A percentile compares a stretch with the other conserved stretches of the same genome.
Evolutionary conservation across 495 filamentous ascomycete genomes (phyloP).

Genomic region (Bacidia rubella): DNA sequence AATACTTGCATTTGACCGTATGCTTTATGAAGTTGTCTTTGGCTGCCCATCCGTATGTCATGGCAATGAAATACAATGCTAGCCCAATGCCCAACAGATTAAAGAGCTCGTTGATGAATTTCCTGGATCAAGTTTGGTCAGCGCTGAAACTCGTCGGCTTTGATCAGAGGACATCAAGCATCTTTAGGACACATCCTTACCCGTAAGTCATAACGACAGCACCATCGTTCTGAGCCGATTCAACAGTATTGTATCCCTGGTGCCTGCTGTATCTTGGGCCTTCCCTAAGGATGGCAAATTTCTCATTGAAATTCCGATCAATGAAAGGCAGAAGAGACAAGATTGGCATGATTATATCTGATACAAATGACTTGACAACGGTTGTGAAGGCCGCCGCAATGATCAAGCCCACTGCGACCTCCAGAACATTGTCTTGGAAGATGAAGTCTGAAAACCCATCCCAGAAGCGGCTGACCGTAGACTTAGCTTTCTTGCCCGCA

Average conservation of each 20-base stretch:
- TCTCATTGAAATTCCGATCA: constrained; percentile 59
- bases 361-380: constrained; percentile 59
- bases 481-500: constrained; percentile 28
- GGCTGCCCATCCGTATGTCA: constrained; percentile 45
- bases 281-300: constrained; percentile 50
- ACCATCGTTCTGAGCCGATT: constrained; percentile 54
- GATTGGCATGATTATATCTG: constrained; percentile 55
- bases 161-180: not conserved
- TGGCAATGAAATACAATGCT: constrained; percentile 51
- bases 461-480: constrained; percentile 33
- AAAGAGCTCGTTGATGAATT: constrained; percentile 52
- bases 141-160: not conserved
- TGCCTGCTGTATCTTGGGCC: constrained; percentile 36
- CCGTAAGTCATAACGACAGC: constrained; percentile 61
- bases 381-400: constrained; percentile 60
- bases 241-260: constrained; percentile 51
- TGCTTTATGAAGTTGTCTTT: constrained; percentile 59
- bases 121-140: constrained; percentile 27
- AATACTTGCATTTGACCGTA: constrained; percentile 57
- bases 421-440: constrained; percentile 59
- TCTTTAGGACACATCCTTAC: no score
- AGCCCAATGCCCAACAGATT: constrained; percentile 55
- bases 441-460: constrained; percentile 57
- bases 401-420: constrained; percentile 64
- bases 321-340: constrained; percentile 56